Percentiles rank a stretch among this genome's conserved stretches.
Conservation (phyloP, 192 early-diverging fungal species). For the Diversispora eburnea region DNA sequence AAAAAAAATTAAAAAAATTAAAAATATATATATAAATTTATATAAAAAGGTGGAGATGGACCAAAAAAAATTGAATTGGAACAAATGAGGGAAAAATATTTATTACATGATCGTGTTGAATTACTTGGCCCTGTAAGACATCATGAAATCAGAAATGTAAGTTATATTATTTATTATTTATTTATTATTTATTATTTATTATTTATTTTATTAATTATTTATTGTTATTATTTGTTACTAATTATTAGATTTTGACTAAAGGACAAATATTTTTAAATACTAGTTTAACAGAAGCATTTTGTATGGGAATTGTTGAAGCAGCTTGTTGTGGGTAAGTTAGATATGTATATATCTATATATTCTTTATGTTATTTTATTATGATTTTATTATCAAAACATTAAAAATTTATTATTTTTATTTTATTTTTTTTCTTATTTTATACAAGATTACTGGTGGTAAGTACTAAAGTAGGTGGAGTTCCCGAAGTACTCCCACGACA, state of each 20-base stretch:
- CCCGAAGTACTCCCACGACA: conserved; percentile 91
- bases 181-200: conserved; percentile 1
- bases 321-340: conserved; percentile 78
- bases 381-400: too few species aligned
- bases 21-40: too few species aligned
- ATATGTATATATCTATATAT: background rate
- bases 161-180: background rate
- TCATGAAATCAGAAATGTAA: conserved; percentile 77
- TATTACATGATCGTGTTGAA: conserved; percentile 89
- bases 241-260: conserved; percentile 58
- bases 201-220: background rate
- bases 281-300: conserved; percentile 96
- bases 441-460: conserved; percentile 81
- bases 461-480: conserved; percentile 93
- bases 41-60: conserved; percentile 86
- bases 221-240: conserved; percentile 15
- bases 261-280: conserved; percentile 98
- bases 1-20: too few species aligned
- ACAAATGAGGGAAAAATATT: conserved; percentile 92
- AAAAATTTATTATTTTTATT: too few species aligned
- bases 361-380: too few species aligned
- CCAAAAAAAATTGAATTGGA: conserved; percentile 94
- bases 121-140: conserved; percentile 82
- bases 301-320: conserved; percentile 98
- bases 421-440: background rate